These are phyloP conservation scores for Hyphodiscus sp. DNA, from an alignment of 2,329 filamentous ascomycete genomes.

Conservation along the genomic window DNA sequence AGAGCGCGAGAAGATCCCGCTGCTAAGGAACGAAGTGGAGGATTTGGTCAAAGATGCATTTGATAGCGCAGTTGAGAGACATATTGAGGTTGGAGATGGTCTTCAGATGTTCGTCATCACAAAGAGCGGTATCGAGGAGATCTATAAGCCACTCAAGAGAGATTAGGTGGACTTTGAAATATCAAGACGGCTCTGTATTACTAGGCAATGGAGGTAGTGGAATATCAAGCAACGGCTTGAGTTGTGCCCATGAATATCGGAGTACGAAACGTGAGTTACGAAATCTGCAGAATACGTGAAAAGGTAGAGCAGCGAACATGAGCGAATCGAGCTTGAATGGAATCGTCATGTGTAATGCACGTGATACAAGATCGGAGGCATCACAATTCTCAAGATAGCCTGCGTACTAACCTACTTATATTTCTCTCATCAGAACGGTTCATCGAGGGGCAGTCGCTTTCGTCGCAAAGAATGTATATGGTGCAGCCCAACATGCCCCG, in stretches of 20 bases:
- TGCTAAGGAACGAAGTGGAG: slow-evolving; percentile 70
- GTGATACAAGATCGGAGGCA: no score
- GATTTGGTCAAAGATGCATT: slow-evolving; percentile 94
- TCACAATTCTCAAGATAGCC: no score
- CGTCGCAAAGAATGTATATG: no score
- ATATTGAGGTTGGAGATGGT: slow-evolving; percentile 97
- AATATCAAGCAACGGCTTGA: background rate
- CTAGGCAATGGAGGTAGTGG: slow-evolving; percentile 4
- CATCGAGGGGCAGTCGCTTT: no score
- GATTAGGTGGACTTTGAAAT: slow-evolving; percentile 49
- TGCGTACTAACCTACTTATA: no score
- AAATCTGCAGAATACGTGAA: background rate
- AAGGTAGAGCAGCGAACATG: no score
- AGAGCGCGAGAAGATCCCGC: slow-evolving; percentile 62
- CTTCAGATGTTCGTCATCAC: slow-evolving; percentile 95
- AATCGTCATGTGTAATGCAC: no score
- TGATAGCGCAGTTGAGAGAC: slow-evolving; percentile 94
- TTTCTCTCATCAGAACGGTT: no score
- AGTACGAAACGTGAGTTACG: background rate
- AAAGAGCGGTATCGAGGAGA: slow-evolving; percentile 80
- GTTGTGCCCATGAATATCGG: background rate
- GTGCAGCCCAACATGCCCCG: no score
- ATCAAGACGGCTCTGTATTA: slow-evolving; percentile 11
- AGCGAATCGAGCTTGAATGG: no score
- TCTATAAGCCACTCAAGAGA: slow-evolving; percentile 77